Percentiles rank a stretch among this genome's conserved stretches.
Evolutionary conservation across 148 eudicot genomes (phyloP).

Genomic region (Vaccinium darrowii): DNA sequence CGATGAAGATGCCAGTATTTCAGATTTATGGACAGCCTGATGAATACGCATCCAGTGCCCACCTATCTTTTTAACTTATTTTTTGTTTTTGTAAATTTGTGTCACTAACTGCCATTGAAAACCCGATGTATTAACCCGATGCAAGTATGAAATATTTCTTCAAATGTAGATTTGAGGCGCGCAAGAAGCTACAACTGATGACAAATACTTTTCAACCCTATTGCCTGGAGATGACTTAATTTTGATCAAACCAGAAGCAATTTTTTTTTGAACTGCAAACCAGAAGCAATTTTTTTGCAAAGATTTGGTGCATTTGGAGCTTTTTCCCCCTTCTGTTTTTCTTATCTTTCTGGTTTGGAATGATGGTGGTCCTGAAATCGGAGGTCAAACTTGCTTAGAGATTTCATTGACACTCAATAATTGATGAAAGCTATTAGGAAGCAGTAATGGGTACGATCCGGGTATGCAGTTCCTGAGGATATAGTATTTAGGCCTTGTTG

Average conservation of each 20-base stretch:
- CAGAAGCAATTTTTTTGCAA: background rate
- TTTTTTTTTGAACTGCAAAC: too few species aligned
- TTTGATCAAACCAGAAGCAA: background rate
- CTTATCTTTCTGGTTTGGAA: background rate
- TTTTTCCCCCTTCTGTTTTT: background rate
- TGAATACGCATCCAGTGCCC: background rate
- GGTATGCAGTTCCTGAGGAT: constrained; percentile 3
- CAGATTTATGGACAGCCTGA: constrained; percentile 9
- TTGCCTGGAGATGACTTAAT: background rate
- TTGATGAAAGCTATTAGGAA: background rate
- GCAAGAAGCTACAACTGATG: background rate
- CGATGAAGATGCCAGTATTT: constrained; percentile 17
- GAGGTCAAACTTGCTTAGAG: background rate
- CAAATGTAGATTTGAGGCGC: background rate
- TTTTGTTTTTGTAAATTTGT: constrained; percentile 9
- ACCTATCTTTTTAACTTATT: background rate
- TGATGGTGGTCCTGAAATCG: background rate
- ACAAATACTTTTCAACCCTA: too few species aligned
- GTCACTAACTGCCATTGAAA: background rate
- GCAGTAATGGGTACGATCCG: background rate
- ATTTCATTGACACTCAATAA: background rate
- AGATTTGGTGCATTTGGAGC: background rate
- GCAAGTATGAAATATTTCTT: background rate
- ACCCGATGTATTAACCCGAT: background rate
- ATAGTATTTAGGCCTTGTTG: too few species aligned